Conservation (phyloP, 768 basidiomycete genomes). For the Macrocybe gigantea region DNA sequence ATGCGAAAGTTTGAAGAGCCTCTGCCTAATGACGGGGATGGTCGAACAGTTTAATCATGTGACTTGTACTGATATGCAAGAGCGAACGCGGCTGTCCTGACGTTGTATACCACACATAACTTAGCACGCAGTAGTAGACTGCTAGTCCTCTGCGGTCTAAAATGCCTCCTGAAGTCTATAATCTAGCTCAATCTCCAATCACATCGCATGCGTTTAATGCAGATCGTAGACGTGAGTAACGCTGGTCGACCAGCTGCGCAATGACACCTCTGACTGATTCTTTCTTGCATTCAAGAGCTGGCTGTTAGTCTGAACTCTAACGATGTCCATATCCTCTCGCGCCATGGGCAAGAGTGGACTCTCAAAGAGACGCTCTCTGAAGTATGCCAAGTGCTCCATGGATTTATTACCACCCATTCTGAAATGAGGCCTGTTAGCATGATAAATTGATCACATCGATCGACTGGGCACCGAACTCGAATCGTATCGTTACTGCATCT, state of each 20-base stretch:
- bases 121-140: conserved; percentile 72
- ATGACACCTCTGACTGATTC: neutral
- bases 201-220: conserved; percentile 90
- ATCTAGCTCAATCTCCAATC: conserved; percentile 77
- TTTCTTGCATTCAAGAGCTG: conserved; percentile 51
- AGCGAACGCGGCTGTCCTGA: neutral
- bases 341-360: conserved; percentile 63
- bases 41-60: neutral
- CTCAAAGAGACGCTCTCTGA: conserved; percentile 76
- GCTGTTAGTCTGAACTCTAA: conserved; percentile 88
- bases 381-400: conserved; percentile 35
- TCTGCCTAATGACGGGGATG: conserved; percentile 9
- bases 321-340: conserved; percentile 77
- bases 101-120: neutral
- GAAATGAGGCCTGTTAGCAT: conserved; percentile 52
- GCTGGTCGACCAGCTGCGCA: neutral
- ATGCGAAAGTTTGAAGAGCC: conserved; percentile 35
- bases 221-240: conserved; percentile 72
- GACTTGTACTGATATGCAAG: too few relatives aligned
- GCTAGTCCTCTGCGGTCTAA: conserved; percentile 61
- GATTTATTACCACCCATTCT: neutral
- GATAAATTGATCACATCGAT: conserved; percentile 97
- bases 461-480: conserved; percentile 96
- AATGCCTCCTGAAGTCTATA: conserved; percentile 71
- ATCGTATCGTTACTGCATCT: conserved; percentile 97